Base-by-base conservation (phyloP, 1,284 basidiomycete genomes). In the Jaminaea rosea region DNA sequence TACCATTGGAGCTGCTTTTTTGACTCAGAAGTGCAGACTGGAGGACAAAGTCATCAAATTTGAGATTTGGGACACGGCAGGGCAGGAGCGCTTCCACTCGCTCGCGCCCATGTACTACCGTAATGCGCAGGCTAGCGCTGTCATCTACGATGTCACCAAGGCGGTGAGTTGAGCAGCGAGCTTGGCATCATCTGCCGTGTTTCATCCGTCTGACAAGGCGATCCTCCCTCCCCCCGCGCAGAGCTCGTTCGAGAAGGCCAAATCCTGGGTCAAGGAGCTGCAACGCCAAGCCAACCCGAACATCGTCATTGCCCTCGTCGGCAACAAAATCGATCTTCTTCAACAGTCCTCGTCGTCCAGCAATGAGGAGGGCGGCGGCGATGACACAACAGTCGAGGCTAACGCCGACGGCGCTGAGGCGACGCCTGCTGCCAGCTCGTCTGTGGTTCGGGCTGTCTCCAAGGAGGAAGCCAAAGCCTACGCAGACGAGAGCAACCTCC, bases 181-280 rank as follows among this genome's bases (percentile, higher is more conserved):
- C n/a, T n/a, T n/a, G n/a, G n/a, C n/a, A n/a, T n/a, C n/a, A n/a
- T n/a, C n/a, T n/a, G n/a, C n/a, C n/a, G n/a, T n/a, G n/a, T n/a
- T n/a, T n/a, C n/a, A n/a, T n/a, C n/a, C n/a, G n/a, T n/a, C n/a
- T n/a, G n/a, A n/a, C n/a, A n/a, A n/a, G n/a, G n/a, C n/a, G n/a
- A n/a, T n/a, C n/a, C n/a, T n/a, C n/a, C n/a, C n/a, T n/a, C n/a
- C n/a, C 8, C 23, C 46, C 34, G 15, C 34, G 19, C 52, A 78
- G 53, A 82, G 86, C 52, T 96, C 91, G 66, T 82, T 98, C 58
- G 94, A 99, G 76, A 98, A 98, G 77, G 93, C 93, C 55, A 98
- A 99, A 79, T 91, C 90, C 29, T 99, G 93, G 93, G 92, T 99
- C 60, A 98, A 97, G 79, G 93, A 99, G 78, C 81, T 99, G 24